Evolutionary conservation across 129 eudicot species (phyloP), one percentile per base, ranked within the genome.

Genomic region (Helichrysum umbraculigerum): DNA sequence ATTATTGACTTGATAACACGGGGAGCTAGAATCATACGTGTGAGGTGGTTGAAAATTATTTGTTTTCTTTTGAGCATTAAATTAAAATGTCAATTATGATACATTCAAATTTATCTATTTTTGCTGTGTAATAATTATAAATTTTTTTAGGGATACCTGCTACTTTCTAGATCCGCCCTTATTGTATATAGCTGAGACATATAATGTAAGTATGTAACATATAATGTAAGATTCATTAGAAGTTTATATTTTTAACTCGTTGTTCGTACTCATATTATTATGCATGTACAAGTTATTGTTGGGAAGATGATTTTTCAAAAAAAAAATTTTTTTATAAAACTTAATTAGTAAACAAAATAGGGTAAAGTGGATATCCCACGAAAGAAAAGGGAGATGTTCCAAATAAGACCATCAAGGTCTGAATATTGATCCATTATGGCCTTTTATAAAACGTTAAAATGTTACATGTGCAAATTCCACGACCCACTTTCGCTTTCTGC

Each of bases 391-490:
- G 73, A 72, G 50, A 52, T 65, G 74, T 73, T 34, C 29, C 69
- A 44, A 66, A 58, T 39, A 57, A 66, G 70, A 30, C 39, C 74
- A 66, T 66, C 69, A 39, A 79, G 56, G 28, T 73, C 74, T 34
- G 41, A 80, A 65, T 64, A 66, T 66, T 19, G 83, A 80, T 64
- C 67, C 51, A 15, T 35, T 59, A 60, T 28, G 29, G 2, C 12
- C 67, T 67, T 50, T 64, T 76, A 35, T 50, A 14, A 47, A 33
- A 6, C 32, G 63, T 51, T 51, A 64, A 74, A 61, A 64, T 30
- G 71, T 73, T 4, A 60, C 54, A 44, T 75, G 60, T 63, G 51
- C 72, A 64, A 75, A 62, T 75, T 75, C 66, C 72, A 64, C 76
- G 16, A 71, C 65, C 44, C 7, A 37, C 52, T 56, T 16, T 69